Conservation (phyloP, 805 yeast species). For the Cyberlindnera samutprakarnensis region DNA sequence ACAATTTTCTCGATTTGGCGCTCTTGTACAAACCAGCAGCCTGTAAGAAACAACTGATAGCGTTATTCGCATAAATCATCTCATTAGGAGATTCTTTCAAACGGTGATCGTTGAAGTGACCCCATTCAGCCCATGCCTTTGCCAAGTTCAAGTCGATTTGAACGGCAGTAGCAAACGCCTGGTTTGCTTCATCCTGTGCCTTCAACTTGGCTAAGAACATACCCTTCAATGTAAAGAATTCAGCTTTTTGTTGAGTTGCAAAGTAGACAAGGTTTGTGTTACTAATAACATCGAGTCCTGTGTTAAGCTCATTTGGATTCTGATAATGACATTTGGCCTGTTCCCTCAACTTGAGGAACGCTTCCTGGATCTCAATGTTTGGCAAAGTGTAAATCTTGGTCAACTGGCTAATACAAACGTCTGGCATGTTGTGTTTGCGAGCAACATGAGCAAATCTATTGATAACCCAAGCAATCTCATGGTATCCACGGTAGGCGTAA, state of each 20-base stretch:
- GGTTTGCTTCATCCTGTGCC: conserved; percentile 91
- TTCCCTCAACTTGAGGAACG: conserved; percentile 88
- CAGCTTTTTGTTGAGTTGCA: conserved; percentile 97
- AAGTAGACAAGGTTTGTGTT: conserved; percentile 94
- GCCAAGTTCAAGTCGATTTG: conserved; percentile 91
- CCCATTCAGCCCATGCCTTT: conserved; percentile 99
- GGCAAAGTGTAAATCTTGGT: conserved; percentile 94
- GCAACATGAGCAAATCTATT: conserved; percentile 98
- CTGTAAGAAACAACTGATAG: conserved; percentile 91
- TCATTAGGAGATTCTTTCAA: conserved; percentile 79
- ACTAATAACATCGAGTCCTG: conserved; percentile 94
- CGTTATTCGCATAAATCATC: conserved; percentile 81
- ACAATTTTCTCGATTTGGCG: conserved; percentile 78
- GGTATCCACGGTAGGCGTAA: conserved; percentile 95
- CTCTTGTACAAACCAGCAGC: conserved; percentile 96
- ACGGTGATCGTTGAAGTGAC: conserved; percentile 83
- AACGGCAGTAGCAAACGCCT: conserved; percentile 96
- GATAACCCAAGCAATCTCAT: conserved; percentile 98
- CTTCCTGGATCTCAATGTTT: conserved; percentile 96
- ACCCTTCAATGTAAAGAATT: conserved; percentile 94
- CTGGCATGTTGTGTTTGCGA: conserved; percentile 92
- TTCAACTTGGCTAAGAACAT: conserved; percentile 92
- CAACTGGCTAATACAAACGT: conserved; percentile 88
- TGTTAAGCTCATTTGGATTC: conserved; percentile 80
- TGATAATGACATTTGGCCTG: conserved; percentile 98